Base-by-base conservation (phyloP, 2,329 filamentous ascomycete species). In the Alternaria burnsii region DNA sequence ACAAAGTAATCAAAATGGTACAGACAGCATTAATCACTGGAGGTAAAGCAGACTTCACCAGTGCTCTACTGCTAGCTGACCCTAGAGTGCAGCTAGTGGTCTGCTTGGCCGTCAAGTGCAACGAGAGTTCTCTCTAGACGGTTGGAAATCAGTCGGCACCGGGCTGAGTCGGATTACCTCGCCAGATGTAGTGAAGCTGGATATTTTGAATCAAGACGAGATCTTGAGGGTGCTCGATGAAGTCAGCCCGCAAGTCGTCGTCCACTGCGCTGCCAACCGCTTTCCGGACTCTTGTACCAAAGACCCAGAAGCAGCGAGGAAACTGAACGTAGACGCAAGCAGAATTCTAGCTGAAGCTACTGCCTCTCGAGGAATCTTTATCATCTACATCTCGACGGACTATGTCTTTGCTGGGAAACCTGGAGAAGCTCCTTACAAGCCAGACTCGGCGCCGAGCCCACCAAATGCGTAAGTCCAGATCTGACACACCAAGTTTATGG, bases 261-360 rank as follows among this genome's bases (percentile, higher is more conserved):
- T 97, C 36, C 93, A 97, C 77, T 94, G 92, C 93, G 94, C 93
- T 41, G 93, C 93, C 46, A 94, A 97, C 78, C 88, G 92, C 63
- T 96, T 90, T 72, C 93, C 94, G 2, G 93, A 97, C 79, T 90
- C 91, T 75, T 94, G 93, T 73, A 90, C 93, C 70, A 86, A 87
- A 66, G 88, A 97, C 76, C 93, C 93, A 3, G 86, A 89, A 60
- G 91, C 88, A 55, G 92, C 93, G 3, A 86, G 86, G 61, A 85
- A 85, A 18, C 83, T 96, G 70, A 97, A 97, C 72, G 87, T 94
- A 12, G 84, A 87, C 3, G 90, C 92, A 3, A 91, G 91, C 47
- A 81, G 83, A 48, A 79, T 81, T 9, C 86, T 97, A 12, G 91
- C 92, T 10, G 78, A 82, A 41, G 83, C 88, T n/a, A 90, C 91